Conservation (phyloP, 495 filamentous ascomycete species). For the Annulohypoxylon moriforme region DNA sequence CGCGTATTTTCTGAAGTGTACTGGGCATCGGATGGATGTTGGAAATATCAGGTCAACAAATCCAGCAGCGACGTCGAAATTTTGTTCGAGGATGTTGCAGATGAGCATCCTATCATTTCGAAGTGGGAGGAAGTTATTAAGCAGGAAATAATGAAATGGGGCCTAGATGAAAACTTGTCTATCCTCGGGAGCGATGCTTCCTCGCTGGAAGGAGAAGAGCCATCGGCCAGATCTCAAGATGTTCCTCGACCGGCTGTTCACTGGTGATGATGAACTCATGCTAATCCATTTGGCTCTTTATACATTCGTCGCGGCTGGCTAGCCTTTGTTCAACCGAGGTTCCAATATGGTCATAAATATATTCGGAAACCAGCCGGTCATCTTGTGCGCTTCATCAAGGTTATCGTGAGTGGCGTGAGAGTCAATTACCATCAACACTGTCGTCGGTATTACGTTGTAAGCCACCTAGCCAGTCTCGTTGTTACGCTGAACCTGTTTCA, state of each 20-base stretch:
- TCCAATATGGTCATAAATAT: neutral
- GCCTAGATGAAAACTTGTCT: conserved; percentile 53
- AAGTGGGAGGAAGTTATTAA: conserved; percentile 64
- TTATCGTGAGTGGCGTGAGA: no score
- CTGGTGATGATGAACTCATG: conserved; percentile 4
- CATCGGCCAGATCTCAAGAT: neutral
- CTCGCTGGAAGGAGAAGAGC: neutral
- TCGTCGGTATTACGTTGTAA: no score
- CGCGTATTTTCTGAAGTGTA: conserved; percentile 71
- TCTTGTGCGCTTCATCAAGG: no score
- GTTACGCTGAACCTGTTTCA: no score
- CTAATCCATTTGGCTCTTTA: neutral
- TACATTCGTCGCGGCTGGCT: neutral
- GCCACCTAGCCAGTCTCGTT: no score
- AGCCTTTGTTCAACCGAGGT: neutral
- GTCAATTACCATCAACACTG: no score
- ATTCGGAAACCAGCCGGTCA: neutral
- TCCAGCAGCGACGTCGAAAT: conserved; percentile 47
- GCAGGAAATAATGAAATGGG: conserved; percentile 56
- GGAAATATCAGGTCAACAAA: conserved; percentile 67
- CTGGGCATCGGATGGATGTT: conserved; percentile 70
- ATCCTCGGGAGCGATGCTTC: neutral
- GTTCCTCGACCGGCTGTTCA: neutral
- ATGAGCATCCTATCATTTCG: conserved; percentile 67
- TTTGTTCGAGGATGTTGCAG: conserved; percentile 65